Evolutionary conservation across 1,284 basidiomycete species (phyloP).

Genomic region (Pseudozyma hubeiensis): DNA sequence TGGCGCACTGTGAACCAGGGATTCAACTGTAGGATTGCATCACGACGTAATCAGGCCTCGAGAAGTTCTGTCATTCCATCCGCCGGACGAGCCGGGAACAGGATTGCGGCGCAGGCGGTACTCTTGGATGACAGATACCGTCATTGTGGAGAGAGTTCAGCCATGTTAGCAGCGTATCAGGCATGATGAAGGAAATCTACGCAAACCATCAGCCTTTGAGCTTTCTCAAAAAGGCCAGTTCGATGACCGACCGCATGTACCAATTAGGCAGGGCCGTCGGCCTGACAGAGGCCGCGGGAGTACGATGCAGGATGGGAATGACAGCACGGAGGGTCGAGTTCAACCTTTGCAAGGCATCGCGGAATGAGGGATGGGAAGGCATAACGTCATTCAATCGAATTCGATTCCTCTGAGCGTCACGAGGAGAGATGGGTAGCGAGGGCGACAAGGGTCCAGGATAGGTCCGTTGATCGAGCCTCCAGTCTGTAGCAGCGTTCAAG

Average conservation of each 20-base stretch:
- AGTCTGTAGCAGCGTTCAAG: neutral
- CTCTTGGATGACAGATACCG: slow-evolving; percentile 11
- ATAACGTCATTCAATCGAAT: slow-evolving; percentile 28
- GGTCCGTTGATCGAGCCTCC: slow-evolving; percentile 21
- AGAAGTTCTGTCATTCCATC: slow-evolving; percentile 7
- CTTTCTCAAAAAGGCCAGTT: too few relatives aligned
- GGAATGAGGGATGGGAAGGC: neutral
- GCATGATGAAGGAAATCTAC: neutral
- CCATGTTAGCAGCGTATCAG: neutral
- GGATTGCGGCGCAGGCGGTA: neutral
- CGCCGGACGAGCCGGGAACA: slow-evolving; percentile 16
- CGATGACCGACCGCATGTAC: neutral
- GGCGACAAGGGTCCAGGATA: slow-evolving; percentile 33
- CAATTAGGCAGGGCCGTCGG: slow-evolving; percentile 13
- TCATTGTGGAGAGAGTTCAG: neutral
- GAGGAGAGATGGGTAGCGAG: slow-evolving; percentile 3
- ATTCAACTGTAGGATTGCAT: slow-evolving; percentile 13
- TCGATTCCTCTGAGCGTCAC: neutral
- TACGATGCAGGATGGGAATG: neutral
- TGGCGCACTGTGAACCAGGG: neutral
- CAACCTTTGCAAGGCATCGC: neutral
- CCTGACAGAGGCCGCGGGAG: slow-evolving; percentile 8
- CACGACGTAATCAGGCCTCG: slow-evolving; percentile 27
- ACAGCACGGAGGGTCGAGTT: neutral
- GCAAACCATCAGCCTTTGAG: neutral